Percentiles rank a stretch among this genome's conserved stretches.
phyloP scores from a whole-genome alignment of 2,329 filamentous ascomycete genomes.

The Akanthomyces uredinophilus region DNA sequence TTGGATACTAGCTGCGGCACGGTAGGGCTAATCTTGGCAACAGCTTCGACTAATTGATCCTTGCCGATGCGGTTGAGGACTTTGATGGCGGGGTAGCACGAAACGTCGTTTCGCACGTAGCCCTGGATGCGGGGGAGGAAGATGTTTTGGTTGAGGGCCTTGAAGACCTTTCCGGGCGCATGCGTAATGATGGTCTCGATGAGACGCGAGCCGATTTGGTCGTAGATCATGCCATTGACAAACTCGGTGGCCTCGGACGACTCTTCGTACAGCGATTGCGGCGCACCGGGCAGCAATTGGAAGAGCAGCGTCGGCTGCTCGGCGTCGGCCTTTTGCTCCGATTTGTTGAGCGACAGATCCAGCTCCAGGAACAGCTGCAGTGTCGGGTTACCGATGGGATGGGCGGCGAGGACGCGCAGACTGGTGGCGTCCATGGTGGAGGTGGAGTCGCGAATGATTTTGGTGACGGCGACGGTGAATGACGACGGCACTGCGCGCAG shows the following conservation, averaged over 20 bases:
- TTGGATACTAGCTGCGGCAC: conserved; percentile 69
- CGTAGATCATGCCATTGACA: conserved; percentile 81
- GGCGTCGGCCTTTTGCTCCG: conserved; percentile 40
- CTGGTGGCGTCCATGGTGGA: conserved; percentile 71
- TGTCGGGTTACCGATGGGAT: conserved; percentile 86
- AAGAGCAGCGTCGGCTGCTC: conserved; percentile 57
- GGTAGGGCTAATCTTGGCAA: conserved; percentile 66
- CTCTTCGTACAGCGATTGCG: conserved; percentile 63
- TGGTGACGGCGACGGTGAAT: conserved; percentile 71
- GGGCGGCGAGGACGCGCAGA: conserved; percentile 76
- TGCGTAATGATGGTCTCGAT: conserved; percentile 80
- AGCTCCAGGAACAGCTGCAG: conserved; percentile 87
- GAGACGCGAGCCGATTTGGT: conserved; percentile 82
- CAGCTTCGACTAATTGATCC: conserved; percentile 73
- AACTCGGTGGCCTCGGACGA: conserved; percentile 70
- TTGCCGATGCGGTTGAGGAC: conserved; percentile 80
- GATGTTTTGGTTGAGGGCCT: conserved; percentile 73
- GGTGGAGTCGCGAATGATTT: conserved; percentile 75
- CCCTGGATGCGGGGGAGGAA: conserved; percentile 76
- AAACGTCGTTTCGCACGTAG: conserved; percentile 82
- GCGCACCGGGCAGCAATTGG: conserved; percentile 71
- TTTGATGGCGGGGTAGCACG: conserved; percentile 79
- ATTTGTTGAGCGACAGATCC: conserved; percentile 69
- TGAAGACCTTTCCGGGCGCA: conserved; percentile 85
- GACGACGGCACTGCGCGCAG: conserved; percentile 66